Percentiles rank a stretch among this genome's conserved stretches.
Conservation (phyloP, 805 yeast genomes). For the Metschnikowia anglica region DNA sequence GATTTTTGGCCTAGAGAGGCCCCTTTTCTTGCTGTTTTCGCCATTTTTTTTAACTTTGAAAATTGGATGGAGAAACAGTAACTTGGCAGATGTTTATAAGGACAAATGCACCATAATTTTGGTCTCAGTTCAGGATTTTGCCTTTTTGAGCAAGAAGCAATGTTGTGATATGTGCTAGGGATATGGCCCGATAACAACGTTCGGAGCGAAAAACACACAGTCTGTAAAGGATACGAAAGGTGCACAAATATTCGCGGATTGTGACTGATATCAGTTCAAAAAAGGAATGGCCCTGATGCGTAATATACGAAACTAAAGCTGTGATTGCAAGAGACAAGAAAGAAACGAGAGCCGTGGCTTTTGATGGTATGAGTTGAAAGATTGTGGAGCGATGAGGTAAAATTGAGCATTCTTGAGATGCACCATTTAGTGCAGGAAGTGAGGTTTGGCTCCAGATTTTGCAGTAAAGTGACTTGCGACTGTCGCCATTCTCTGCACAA, state of each 20-base stretch:
- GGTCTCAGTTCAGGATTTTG: neutral
- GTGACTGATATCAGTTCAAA: no score
- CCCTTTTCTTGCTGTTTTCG: conserved; percentile 34
- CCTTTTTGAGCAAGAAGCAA: neutral
- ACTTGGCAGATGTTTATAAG: neutral
- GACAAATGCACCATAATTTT: conserved; percentile 2
- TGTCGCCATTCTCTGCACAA: conserved; percentile 3
- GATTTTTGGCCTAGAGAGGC: conserved; percentile 11
- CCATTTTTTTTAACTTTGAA: conserved; percentile 21
- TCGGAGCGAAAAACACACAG: conserved; percentile 2
- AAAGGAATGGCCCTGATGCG: no score
- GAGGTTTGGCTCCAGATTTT: conserved; percentile 5
- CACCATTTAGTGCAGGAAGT: conserved; percentile 9
- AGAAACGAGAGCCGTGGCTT: neutral
- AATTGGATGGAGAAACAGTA: neutral
- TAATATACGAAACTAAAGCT: neutral
- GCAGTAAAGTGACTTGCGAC: conserved; percentile 14
- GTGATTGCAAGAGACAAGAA: neutral
- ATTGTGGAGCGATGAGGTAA: conserved; percentile 19
- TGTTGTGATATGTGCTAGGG: neutral
- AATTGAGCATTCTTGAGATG: conserved; percentile 10
- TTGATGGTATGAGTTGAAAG: neutral
- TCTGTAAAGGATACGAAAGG: neutral
- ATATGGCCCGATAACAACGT: neutral
- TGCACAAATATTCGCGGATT: neutral